Conservation (phyloP, 1,284 basidiomycete species). For the Pseudozyma sp. region DNA sequence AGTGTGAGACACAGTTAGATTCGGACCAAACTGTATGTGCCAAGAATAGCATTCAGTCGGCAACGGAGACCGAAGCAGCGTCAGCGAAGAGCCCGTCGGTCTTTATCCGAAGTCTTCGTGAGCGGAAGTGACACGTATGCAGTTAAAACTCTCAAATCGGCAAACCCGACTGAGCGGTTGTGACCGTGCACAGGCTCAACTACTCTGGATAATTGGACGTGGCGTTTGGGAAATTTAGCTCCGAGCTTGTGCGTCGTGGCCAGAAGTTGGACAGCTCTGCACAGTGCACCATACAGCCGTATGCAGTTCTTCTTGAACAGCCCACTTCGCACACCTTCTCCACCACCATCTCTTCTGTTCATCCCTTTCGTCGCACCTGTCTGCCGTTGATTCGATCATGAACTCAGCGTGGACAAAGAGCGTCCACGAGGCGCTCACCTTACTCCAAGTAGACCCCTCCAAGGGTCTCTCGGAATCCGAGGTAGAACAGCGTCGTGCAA, state of each 20-base stretch:
- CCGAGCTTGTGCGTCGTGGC: too few relatives aligned
- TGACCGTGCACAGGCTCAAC: too few relatives aligned
- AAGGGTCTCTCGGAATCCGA: conserved; percentile 59
- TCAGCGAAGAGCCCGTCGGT: background rate
- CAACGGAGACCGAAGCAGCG: too few relatives aligned
- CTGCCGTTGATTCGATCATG: conserved; percentile 33
- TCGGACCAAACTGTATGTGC: too few relatives aligned
- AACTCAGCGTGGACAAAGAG: conserved; percentile 63
- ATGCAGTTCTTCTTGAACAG: too few relatives aligned
- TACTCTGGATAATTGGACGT: too few relatives aligned
- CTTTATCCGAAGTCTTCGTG: too few relatives aligned
- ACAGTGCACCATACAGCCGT: too few relatives aligned
- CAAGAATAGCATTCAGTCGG: too few relatives aligned
- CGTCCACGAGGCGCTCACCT: conserved; percentile 56
- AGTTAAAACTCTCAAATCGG: background rate
- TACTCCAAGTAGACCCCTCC: conserved; percentile 51
- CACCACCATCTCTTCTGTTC: conserved; percentile 4
- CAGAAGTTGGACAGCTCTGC: too few relatives aligned
- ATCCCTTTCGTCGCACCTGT: background rate
- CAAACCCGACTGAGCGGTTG: background rate
- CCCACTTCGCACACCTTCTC: background rate
- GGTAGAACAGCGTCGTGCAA: conserved; percentile 39
- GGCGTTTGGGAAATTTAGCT: too few relatives aligned
- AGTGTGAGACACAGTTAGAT: too few relatives aligned
- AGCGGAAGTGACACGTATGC: background rate